These are phyloP conservation scores for Pochonia chlamydosporia DNA, from an alignment of 2,329 filamentous ascomycete genomes.

Conservation along the genomic window DNA sequence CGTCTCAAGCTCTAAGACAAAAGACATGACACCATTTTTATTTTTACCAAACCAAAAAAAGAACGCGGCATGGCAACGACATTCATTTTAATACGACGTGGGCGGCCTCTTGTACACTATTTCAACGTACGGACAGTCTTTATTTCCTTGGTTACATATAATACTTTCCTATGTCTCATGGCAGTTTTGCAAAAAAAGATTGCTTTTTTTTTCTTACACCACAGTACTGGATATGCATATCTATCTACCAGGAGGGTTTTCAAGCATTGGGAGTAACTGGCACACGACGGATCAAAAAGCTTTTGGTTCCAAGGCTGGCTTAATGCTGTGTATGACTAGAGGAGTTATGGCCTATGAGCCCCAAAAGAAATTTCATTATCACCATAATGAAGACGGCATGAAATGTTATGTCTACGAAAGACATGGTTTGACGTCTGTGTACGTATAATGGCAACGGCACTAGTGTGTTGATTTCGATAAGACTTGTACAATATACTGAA, in stretches of 20 bases:
- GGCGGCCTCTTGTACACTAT: slow-evolving; percentile 2
- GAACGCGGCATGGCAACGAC: slow-evolving; percentile 6
- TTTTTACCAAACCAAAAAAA: background rate
- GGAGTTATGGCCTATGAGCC: background rate
- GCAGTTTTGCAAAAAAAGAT: background rate
- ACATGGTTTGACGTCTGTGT: slow-evolving; percentile 4
- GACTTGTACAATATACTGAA: slow-evolving; percentile 1
- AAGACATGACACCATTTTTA: background rate
- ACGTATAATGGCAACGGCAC: slow-evolving; percentile 2
- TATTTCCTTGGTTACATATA: background rate
- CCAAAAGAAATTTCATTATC: background rate
- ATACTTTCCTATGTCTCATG: slow-evolving; percentile 3
- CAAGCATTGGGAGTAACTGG: background rate
- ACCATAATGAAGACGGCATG: slow-evolving; percentile 2
- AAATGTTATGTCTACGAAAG: slow-evolving; percentile 3
- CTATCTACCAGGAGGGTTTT: background rate
- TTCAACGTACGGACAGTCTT: background rate
- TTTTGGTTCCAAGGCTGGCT: background rate
- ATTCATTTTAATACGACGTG: slow-evolving; percentile 3
- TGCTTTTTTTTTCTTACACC: background rate
- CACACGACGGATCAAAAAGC: background rate
- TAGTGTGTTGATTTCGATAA: background rate
- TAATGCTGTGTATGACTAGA: background rate
- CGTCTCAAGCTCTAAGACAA: slow-evolving; percentile 28
- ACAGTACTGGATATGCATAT: background rate